Base-by-base conservation (phyloP, 2,329 filamentous ascomycete species). In the Ilyonectria mors-panacis region DNA sequence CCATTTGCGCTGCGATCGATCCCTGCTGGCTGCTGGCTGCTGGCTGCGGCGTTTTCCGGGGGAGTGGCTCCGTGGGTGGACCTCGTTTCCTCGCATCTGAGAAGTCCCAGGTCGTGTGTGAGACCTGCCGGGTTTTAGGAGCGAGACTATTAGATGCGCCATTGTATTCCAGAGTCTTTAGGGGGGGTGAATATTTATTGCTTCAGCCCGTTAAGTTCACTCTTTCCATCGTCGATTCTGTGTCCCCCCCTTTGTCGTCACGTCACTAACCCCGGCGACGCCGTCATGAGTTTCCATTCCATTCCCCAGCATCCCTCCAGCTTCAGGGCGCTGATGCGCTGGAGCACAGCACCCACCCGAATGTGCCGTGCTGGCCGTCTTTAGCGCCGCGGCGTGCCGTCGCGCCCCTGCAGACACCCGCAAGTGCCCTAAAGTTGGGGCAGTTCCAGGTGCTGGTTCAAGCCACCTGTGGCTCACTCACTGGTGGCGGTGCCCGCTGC, bases 11-110 rank as follows among this genome's bases (percentile, higher is more conserved):
- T 42, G 45, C 19, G 15, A 55, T 26, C 53, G 35, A 35, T 55
- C 35, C 53, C 28, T 35, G 15, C 19, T 15, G 35, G 35, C 53
- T 55, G 53, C 53, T 23, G 53, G 15, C 19, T 15, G 35, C 53
- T 69, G 70, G 67, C 65, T 45, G 62, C 53, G 37, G 51, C 53
- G 59, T 69, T 72, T 73, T 4, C 72, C 59, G 72, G 72, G 68
- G 61, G 64, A 72, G 72, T 72, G 72, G 64, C 65, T 70, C 69
- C 70, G 63, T 50, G 28, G 59, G 69, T 73, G 69, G 70, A 70
- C 68, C 51, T 30, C 6, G n/a, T 42, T 15, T 42, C 33, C 57
- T 59, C 33, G 33, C 45, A 51, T 59, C 45, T 4, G 45, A 13
- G 45, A 44, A 13, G 15, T 42, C 39, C 17, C 15, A 42, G 39